phyloP scores from a whole-genome alignment of 805 yeast species.

The Saccharomycopsis sp. region DNA sequence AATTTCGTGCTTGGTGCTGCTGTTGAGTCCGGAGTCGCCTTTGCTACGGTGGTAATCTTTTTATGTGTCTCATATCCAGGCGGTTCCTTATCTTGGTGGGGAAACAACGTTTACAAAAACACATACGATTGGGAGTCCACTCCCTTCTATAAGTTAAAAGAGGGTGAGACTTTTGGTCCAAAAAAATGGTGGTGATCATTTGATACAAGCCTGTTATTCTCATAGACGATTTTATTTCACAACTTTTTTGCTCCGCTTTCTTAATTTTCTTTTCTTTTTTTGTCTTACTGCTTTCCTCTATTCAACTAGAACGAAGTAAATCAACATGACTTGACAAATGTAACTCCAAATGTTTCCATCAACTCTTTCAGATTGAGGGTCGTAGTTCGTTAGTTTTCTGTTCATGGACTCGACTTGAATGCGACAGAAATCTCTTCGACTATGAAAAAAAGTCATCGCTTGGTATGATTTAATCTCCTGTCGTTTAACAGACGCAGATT shows the following conservation, averaged over 20 bases:
- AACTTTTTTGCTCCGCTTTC: not conserved
- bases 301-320: no score
- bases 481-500: no score
- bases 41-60: slow-evolving; percentile 49
- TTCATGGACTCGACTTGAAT: no score
- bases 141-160: slow-evolving; percentile 30
- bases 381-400: no score
- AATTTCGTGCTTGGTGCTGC: slow-evolving; percentile 55
- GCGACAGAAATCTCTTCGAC: no score
- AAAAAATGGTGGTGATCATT: slow-evolving; percentile 37
- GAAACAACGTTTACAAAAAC: slow-evolving; percentile 43
- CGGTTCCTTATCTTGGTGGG: slow-evolving; percentile 48
- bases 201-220: no score
- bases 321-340: no score
- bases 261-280: not conserved
- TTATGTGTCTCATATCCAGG: slow-evolving; percentile 45
- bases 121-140: slow-evolving; percentile 31
- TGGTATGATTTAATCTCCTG: no score
- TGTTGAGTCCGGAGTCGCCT: slow-evolving; percentile 58
- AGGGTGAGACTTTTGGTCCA: slow-evolving; percentile 46
- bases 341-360: no score
- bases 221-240: slow-evolving; percentile 18
- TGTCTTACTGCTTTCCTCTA: not conserved
- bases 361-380: no score
- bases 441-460: no score